Evolutionary conservation across 2,329 filamentous ascomycete species (phyloP).

Genomic region (Ceratocystis variospora): DNA sequence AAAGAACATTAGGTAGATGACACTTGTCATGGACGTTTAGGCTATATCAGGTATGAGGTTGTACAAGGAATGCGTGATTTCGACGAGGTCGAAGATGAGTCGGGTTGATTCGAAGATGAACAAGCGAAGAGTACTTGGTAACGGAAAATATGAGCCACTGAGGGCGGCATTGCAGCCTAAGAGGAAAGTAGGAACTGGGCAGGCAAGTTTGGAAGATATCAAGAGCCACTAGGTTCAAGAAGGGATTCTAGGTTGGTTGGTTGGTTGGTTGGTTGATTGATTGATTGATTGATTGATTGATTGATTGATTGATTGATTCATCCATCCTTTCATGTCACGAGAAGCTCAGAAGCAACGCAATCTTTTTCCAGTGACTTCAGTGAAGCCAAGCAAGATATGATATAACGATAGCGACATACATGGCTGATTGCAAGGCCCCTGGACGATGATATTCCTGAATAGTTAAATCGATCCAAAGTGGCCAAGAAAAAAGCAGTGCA

Average conservation of each 20-base stretch:
- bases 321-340: no score
- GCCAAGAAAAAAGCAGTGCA: not conserved
- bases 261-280: no score
- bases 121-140: not conserved
- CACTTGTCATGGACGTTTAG: conserved; percentile 4
- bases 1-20: not conserved
- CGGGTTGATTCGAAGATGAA: not conserved
- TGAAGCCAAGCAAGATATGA: no score
- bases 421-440: no score
- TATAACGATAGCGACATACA: no score
- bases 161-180: not conserved
- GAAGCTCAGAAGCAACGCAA: no score
- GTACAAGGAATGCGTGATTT: conserved; percentile 1
- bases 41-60: not conserved
- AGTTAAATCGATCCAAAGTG: not conserved
- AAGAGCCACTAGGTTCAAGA: no score
- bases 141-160: not conserved
- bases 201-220: not conserved
- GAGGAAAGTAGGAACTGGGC: not conserved
- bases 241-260: no score
- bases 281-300: no score
- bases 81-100: not conserved
- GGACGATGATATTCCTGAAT: no score
- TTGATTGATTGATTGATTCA: no score
- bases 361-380: no score